Evolutionary conservation across 352 stramenopile species (phyloP).

Genomic region (Pythium scleroteichum): DNA sequence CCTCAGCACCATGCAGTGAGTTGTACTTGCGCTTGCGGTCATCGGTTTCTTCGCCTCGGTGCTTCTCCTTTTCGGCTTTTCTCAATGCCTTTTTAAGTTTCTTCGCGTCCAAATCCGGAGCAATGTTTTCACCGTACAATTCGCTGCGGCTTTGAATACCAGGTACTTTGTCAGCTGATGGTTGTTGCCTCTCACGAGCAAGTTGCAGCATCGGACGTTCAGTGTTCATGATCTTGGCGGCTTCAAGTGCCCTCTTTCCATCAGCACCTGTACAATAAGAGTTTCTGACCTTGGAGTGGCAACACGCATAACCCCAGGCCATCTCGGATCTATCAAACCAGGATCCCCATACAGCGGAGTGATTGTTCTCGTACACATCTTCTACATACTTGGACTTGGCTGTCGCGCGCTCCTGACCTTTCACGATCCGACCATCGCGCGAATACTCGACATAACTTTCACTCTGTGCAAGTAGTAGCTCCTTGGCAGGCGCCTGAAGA

Average conservation of each 20-base stretch:
- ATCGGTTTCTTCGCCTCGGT: conserved; percentile 45
- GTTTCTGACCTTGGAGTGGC: conserved; percentile 94
- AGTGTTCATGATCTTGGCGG: conserved; percentile 54
- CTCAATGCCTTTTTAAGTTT: conserved; percentile 88
- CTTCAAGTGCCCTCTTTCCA: conserved; percentile 89
- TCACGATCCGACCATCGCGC: conserved; percentile 89
- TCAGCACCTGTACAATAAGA: conserved; percentile 96
- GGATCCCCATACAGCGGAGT: conserved; percentile 96
- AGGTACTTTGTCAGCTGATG: conserved; percentile 22
- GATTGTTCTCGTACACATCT: conserved; percentile 96
- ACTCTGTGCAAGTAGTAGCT: conserved; percentile 84
- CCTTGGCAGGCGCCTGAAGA: conserved; percentile 79
- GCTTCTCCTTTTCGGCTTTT: conserved; percentile 69
- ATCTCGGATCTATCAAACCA: conserved; percentile 96
- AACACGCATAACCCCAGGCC: conserved; percentile 98
- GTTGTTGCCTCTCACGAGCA: conserved; percentile 24
- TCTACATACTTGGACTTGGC: conserved; percentile 98
- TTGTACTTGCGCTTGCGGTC: conserved; percentile 95
- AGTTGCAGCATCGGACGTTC: conserved; percentile 55
- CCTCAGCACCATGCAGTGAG: conserved; percentile 86
- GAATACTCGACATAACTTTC: conserved; percentile 94
- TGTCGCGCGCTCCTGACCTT: conserved; percentile 72
- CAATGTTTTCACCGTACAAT: conserved; percentile 91
- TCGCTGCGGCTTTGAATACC: conserved; percentile 68
- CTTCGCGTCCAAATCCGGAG: conserved; percentile 69